Evolutionary conservation across 176 grass and related monocot genomes (phyloP), one percentile per base, ranked within the genome.

Genomic region (Rhipidocladum racemiflorum): DNA sequence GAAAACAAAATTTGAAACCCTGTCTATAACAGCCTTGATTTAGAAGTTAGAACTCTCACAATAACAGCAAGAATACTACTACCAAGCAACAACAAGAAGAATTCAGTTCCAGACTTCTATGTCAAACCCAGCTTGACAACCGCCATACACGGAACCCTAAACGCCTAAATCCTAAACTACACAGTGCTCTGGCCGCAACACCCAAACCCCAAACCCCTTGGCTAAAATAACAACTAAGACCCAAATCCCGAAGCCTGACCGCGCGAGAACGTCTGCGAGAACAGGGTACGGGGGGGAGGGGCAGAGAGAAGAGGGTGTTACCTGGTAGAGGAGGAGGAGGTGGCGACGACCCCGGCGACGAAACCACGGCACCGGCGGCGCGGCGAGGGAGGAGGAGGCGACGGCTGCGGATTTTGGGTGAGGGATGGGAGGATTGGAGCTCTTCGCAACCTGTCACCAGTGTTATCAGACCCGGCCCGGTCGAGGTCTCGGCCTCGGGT

Each of bases 341-440:
- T 15, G 51, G 49, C 6, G 10, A 20, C 6, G 30, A 17, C 76
- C 30, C 3, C 70, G 72, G 73, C 65, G 46, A 79, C 1, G 67
- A 73, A 57, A 10, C 21, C 24, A 34, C 72, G 18, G 25, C 13
- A 6, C 51, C 12, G 70, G 55, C 13, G 20, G 18, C 16, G 16
- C 28, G 28, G 34, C 18, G 53, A 1, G 1, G 34, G 63, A 17
- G 40, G 34, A 7, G 35, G 14, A 2, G 66, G 40, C 10, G 24
- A 64, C 68, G 35, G 77, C 84, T 7, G 12, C 59, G 5, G 80
- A 54, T 54, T 70, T 70, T 67, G 54, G 32, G 49, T 4, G 51
- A 16, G 13, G 23, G 23, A 7, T 63, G 4, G 17, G 8, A 9
- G 9, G 40, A 17, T 10, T 65, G 10, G 30, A 36, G 38, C 54